These are phyloP conservation scores for Chalciporus sphaerocephalus DNA, from an alignment of 768 basidiomycete species.

Conservation along the genomic window DNA sequence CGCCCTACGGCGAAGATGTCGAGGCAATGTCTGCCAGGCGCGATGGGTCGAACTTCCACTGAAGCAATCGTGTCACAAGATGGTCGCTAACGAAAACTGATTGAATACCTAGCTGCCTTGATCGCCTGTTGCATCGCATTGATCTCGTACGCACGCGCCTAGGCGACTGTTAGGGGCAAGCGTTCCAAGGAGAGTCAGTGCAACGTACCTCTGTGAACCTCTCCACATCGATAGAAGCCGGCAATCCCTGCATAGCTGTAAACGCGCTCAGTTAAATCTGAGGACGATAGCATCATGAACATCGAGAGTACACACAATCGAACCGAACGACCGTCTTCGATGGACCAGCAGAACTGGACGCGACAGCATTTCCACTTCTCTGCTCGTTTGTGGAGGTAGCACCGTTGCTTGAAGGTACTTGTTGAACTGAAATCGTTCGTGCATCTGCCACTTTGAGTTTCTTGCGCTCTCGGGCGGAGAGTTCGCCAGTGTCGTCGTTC, in stretches of 20 bases:
- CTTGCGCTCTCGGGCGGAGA: constrained; percentile 54
- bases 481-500: constrained; percentile 27
- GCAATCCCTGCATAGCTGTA: constrained; percentile 57
- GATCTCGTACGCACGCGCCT: constrained; percentile 89
- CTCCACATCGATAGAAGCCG: constrained; percentile 78
- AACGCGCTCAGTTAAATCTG: neutral
- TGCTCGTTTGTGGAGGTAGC: constrained; percentile 6
- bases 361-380: constrained; percentile 31
- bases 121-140: constrained; percentile 86
- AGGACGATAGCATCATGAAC: neutral
- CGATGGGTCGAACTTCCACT: constrained; percentile 72
- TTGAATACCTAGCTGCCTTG: constrained; percentile 62
- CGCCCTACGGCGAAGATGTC: constrained; percentile 86
- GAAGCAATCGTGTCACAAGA: constrained; percentile 1
- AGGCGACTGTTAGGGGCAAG: constrained; percentile 3
- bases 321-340: constrained; percentile 36
- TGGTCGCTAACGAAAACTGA: rapidly evolving
- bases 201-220: constrained; percentile 72
- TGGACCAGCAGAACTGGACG: constrained; percentile 30
- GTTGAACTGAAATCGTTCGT: constrained; percentile 65
- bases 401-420: constrained; percentile 12
- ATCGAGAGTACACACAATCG: constrained; percentile 35
- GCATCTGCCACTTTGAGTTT: constrained; percentile 61
- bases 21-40: constrained; percentile 89
- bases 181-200: neutral